These are phyloP conservation scores for Osmozyma mogii DNA, from an alignment of 805 yeast species.

Conservation along the genomic window DNA sequence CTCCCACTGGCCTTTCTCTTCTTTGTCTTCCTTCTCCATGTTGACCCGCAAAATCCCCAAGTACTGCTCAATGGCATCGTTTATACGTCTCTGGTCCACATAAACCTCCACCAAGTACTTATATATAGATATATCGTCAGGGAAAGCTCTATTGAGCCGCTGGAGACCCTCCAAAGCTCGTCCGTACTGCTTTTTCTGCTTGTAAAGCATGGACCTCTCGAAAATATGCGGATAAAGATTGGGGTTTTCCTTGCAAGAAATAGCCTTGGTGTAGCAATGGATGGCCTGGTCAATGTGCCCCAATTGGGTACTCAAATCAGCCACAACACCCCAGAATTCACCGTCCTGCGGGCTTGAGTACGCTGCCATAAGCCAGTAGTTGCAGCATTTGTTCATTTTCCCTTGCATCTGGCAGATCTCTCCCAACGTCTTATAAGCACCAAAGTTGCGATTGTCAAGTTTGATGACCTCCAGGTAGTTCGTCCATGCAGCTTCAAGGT, in stretches of 20 bases:
- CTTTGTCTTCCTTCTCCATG: constrained; percentile 23
- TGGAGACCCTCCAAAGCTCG: constrained; percentile 72
- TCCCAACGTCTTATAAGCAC: constrained; percentile 84
- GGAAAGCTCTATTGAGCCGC: constrained; percentile 44
- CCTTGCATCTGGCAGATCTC: constrained; percentile 71
- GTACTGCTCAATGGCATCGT: constrained; percentile 71
- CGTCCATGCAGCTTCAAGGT: constrained; percentile 51
- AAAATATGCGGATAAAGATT: constrained; percentile 52
- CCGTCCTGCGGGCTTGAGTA: constrained; percentile 68
- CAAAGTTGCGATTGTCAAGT: constrained; percentile 66
- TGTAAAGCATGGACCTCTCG: constrained; percentile 59
- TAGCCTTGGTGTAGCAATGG: constrained; percentile 66
- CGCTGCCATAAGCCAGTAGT: constrained; percentile 77
- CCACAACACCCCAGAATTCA: constrained; percentile 73
- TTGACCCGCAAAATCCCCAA: constrained; percentile 56
- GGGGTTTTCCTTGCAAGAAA: constrained; percentile 37
- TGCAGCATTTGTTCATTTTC: constrained; percentile 62
- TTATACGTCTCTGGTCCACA: constrained; percentile 50
- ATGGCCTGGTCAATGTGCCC: constrained; percentile 71
- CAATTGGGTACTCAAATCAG: constrained; percentile 53
- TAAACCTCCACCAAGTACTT: constrained; percentile 49
- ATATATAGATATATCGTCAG: constrained; percentile 51
- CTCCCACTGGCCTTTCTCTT: constrained; percentile 15
- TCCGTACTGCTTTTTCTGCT: constrained; percentile 56
- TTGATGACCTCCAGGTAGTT: constrained; percentile 64